Base-by-base conservation (phyloP, 495 filamentous ascomycete genomes). In the Glarea lozoyensis region DNA sequence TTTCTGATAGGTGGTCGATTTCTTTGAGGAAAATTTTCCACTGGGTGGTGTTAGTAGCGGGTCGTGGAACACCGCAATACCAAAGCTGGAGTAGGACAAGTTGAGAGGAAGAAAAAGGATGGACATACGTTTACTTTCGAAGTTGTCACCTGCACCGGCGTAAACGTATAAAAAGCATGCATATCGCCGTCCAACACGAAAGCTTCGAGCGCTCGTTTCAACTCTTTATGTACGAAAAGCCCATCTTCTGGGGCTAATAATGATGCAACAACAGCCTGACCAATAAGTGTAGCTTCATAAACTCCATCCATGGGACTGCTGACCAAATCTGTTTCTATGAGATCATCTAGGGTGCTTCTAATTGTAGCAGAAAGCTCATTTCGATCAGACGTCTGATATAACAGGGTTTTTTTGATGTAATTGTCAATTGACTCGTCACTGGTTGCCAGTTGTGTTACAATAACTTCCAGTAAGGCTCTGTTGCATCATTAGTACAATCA, bases 141-240 rank as follows among this genome's bases (percentile, higher is more conserved):
- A 5, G 58, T 62, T 25, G 74, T 61, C 29, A 68, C 64, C n/a
- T 73, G 67, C 10, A 88, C 67, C 1, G 86, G 86, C 0, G 86
- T 88, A 46, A 89, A 88, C 45, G 77, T 79, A 56, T 89, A 92
- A 37, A 88, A 72, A 27, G 88, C 69, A 53, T 92, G 86, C 80
- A 92, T 81, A 36, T 92, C 86, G 13, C 82, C 82, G 53, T 88
- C 83, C 73, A 92, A 78, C 13, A 88, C 85, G 45, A 92, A 92
- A 4, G 78, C 82, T 36, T 74, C 66, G 2, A 89, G 57, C 1
- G 86, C 82, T 45, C 70, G 68, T 43, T 67, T 68, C 41, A 89
- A 64, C 52, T 89, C 86, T 35, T 73, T 66, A 48, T 88, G 67
- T 6, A 89, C 67, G 52, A 87, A 89, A 0, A 86, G 58, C 2